phyloP scores from a whole-genome alignment of 2,329 filamentous ascomycete genomes.

The Alternaria postmessia region DNA sequence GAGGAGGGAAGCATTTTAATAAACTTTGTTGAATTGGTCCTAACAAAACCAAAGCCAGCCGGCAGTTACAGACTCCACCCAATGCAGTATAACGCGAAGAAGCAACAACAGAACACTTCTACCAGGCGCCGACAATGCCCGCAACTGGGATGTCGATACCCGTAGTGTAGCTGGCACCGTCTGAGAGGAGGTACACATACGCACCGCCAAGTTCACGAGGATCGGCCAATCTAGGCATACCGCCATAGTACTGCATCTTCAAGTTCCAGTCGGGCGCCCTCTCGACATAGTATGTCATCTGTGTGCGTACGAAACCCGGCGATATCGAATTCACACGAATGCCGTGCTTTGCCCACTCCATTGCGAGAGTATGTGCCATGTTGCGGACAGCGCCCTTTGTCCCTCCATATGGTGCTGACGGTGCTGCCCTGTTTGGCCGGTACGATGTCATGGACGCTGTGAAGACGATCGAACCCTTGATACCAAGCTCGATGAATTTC shows the following conservation, averaged over 20 bases:
- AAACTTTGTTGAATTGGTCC: conserved; percentile 13
- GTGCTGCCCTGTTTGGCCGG: conserved; percentile 60
- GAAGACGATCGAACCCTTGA: conserved; percentile 60
- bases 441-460: conserved; percentile 61
- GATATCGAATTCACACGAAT: conserved; percentile 87
- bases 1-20: not conserved
- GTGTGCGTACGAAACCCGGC: conserved; percentile 86
- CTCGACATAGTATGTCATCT: conserved; percentile 61
- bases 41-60: conserved; percentile 10
- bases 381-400: conserved; percentile 55
- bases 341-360: conserved; percentile 82
- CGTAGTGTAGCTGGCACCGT: conserved; percentile 59
- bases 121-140: conserved; percentile 58
- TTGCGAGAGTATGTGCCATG: conserved; percentile 68
- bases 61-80: conserved; percentile 26
- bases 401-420: conserved; percentile 58
- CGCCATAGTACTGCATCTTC: conserved; percentile 64
- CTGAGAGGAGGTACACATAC: conserved; percentile 59
- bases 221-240: conserved; percentile 61
- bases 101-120: conserved; percentile 12
- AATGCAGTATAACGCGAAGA: conserved; percentile 24
- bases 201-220: conserved; percentile 61
- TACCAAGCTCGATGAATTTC: conserved; percentile 55
- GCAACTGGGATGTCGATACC: conserved; percentile 60
- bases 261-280: conserved; percentile 60